phyloP scores from a whole-genome alignment of 352 stramenopile genomes.

The Globisporangium emineosum region DNA sequence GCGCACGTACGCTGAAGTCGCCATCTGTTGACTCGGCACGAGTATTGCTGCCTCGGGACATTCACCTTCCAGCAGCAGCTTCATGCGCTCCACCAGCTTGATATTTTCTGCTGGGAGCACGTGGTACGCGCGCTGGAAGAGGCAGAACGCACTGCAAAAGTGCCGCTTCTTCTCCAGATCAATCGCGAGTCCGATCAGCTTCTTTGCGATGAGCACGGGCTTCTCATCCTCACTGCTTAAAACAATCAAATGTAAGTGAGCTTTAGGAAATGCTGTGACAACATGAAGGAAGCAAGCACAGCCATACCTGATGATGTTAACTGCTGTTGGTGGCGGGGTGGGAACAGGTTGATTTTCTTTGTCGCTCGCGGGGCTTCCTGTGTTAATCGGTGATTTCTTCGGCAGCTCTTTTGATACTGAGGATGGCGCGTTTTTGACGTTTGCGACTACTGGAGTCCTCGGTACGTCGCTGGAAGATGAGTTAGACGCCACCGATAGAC shows the following conservation, averaged over 20 bases:
- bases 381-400: neutral
- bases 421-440: neutral
- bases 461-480: neutral
- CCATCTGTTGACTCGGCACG: slow-evolving; percentile 38
- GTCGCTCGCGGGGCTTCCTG: slow-evolving; percentile 12
- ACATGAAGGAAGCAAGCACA: neutral
- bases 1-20: slow-evolving; percentile 33
- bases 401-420: neutral
- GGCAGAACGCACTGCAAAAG: slow-evolving; percentile 31
- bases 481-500: neutral
- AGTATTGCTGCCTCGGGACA: slow-evolving; percentile 17
- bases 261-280: neutral
- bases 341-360: slow-evolving; percentile 18
- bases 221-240: slow-evolving; percentile 22
- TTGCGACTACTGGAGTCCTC: neutral
- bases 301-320: slow-evolving; percentile 1
- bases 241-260: neutral
- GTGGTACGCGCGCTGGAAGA: slow-evolving; percentile 54
- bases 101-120: slow-evolving; percentile 44
- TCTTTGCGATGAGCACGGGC: slow-evolving; percentile 43
- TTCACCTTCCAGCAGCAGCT: slow-evolving; percentile 30
- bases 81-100: slow-evolving; percentile 44
- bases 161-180: slow-evolving; percentile 43
- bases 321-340: neutral
- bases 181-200: slow-evolving; percentile 55